Conservation (phyloP, 2,329 filamentous ascomycete species). For the Microcera coccophila region DNA sequence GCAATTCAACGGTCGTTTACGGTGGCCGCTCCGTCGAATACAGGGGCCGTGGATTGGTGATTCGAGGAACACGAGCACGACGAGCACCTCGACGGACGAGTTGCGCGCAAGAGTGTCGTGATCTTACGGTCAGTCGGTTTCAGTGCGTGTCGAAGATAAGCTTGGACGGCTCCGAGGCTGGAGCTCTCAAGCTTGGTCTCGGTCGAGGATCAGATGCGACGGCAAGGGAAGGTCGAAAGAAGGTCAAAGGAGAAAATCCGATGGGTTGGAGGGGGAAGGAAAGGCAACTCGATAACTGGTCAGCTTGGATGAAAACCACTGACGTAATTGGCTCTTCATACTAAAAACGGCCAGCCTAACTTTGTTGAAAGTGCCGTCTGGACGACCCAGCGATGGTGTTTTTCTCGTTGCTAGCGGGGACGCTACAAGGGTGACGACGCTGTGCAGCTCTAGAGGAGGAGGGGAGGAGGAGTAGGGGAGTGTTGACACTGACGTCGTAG, state of each 20-base stretch:
- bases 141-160: constrained; percentile 13
- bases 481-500: background rate
- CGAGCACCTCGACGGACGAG: no score
- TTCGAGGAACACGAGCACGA: background rate
- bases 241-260: no score
- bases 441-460: background rate
- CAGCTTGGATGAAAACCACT: background rate
- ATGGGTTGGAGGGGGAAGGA: constrained; percentile 1
- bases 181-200: constrained; percentile 7
- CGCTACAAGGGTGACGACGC: constrained; percentile 1
- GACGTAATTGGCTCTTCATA: constrained; percentile 1
- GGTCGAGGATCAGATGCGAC: no score
- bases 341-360: no score
- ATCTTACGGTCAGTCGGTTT: constrained; percentile 24
- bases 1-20: no score
- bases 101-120: background rate
- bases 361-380: no score
- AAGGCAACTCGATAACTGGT: no score
- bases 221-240: no score
- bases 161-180: constrained; percentile 25
- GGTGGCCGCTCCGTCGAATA: no score
- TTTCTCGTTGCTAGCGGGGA: background rate
- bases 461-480: background rate
- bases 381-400: background rate
- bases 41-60: background rate